Evolutionary conservation across 768 basidiomycete genomes (phyloP).

Genomic region (Hericium rajendrae): DNA sequence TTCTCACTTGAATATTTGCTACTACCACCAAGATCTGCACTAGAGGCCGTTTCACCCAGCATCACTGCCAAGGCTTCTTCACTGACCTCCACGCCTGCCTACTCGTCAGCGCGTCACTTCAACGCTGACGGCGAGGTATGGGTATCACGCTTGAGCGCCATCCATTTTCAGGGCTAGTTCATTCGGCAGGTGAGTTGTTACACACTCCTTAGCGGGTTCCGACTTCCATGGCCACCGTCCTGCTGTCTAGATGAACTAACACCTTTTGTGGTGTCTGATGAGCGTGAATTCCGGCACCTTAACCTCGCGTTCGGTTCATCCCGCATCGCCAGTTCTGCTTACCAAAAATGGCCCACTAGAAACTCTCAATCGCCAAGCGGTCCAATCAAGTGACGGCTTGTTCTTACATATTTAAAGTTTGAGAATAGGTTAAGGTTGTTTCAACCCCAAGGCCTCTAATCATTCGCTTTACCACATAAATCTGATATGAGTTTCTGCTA

Average conservation of each 20-base stretch:
- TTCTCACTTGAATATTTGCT: constrained; percentile 84
- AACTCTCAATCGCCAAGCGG: constrained; percentile 50
- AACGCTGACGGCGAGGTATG: constrained; percentile 74
- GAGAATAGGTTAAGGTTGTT: constrained; percentile 83
- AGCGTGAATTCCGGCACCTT: constrained; percentile 77
- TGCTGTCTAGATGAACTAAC: constrained; percentile 85
- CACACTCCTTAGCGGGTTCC: constrained; percentile 81
- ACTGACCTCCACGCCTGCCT: constrained; percentile 72
- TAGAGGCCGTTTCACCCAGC: constrained; percentile 68
- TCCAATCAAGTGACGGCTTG: constrained; percentile 41
- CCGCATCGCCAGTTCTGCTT: constrained; percentile 66
- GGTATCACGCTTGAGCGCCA: constrained; percentile 83
- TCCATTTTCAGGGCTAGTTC: constrained; percentile 88
- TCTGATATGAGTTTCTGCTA: constrained; percentile 53
- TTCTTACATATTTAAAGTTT: constrained; percentile 68
- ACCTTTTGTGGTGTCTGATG: constrained; percentile 80
- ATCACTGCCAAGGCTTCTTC: constrained; percentile 73
- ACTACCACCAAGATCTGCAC: constrained; percentile 86
- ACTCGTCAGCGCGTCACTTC: constrained; percentile 63
- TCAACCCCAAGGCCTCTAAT: constrained; percentile 86
- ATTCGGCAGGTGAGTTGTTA: constrained; percentile 88
- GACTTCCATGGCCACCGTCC: constrained; percentile 84
- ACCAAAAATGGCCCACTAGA: constrained; percentile 70
- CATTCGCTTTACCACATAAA: constrained; percentile 73
- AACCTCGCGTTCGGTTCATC: constrained; percentile 66